Conservation (phyloP, 352 stramenopile species). For the Blastocystis sp. region DNA sequence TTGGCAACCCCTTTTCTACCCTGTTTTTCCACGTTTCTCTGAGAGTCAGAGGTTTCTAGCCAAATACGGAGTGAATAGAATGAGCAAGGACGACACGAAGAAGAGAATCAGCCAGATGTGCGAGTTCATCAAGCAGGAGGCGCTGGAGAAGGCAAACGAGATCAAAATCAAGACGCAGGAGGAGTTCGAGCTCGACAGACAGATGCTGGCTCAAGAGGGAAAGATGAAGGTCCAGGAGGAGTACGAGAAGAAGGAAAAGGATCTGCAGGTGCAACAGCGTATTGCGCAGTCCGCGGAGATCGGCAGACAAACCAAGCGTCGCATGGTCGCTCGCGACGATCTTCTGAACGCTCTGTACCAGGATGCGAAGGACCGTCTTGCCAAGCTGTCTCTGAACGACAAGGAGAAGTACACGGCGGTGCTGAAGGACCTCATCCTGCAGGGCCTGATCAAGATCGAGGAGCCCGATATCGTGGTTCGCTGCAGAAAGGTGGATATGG, state of each 20-base stretch:
- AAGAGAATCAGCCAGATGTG: constrained; percentile 91
- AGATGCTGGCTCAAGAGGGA: constrained; percentile 94
- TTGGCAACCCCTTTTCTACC: too few relatives aligned
- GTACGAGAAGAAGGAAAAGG: constrained; percentile 94
- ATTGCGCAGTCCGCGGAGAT: constrained; percentile 73
- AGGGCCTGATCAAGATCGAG: too few relatives aligned
- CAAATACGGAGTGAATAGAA: constrained; percentile 71
- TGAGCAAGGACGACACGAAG: constrained; percentile 82
- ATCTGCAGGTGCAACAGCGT: constrained; percentile 82
- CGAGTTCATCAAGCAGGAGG: constrained; percentile 99
- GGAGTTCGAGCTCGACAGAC: constrained; percentile 98
- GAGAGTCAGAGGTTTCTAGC: too few relatives aligned
- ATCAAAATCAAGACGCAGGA: constrained; percentile 96
- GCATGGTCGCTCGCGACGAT: constrained; percentile 89
- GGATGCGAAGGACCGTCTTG: constrained; percentile 71
- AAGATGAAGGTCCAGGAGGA: constrained; percentile 96
- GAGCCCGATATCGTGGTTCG: constrained; percentile 84
- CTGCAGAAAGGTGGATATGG: constrained; percentile 85
- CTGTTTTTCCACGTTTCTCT: too few relatives aligned
- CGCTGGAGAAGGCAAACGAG: constrained; percentile 97
- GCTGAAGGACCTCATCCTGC: constrained; percentile 79
- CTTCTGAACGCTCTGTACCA: constrained; percentile 78
- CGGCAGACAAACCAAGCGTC: constrained; percentile 73
- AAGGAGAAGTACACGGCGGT: constrained; percentile 87
- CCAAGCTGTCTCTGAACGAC: constrained; percentile 78